phyloP scores from a whole-genome alignment of 495 filamentous ascomycete genomes.

The Aspergillus heteromorphus region DNA sequence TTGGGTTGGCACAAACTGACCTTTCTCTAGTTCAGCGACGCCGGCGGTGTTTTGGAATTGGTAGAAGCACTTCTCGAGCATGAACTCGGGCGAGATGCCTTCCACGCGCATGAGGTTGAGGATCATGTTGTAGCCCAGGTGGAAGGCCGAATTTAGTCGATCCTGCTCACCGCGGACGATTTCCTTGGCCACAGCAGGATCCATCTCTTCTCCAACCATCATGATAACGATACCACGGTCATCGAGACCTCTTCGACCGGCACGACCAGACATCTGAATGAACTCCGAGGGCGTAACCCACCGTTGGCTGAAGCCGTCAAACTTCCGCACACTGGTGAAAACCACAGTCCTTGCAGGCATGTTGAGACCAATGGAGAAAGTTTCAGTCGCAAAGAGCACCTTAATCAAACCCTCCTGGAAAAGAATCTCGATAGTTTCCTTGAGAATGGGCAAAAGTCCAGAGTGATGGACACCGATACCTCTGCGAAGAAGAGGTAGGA shows the following conservation, averaged over 20 bases:
- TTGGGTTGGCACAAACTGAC: conserved; percentile 22
- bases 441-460: conserved; percentile 88
- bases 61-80: conserved; percentile 94
- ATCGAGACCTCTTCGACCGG: conserved; percentile 92
- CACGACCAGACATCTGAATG: conserved; percentile 96
- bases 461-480: conserved; percentile 98
- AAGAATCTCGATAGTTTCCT: conserved; percentile 97
- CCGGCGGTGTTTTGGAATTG: conserved; percentile 94
- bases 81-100: conserved; percentile 92
- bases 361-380: conserved; percentile 96
- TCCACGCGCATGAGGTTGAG: conserved; percentile 93
- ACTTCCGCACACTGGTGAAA: conserved; percentile 94
- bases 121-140: conserved; percentile 99
- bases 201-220: conserved; percentile 97
- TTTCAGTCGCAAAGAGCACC: conserved; percentile 95
- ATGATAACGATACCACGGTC: conserved; percentile 98
- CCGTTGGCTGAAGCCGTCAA: conserved; percentile 73
- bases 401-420: conserved; percentile 99
- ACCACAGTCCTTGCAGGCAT: conserved; percentile 99
- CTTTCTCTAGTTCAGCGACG: conserved; percentile 71
- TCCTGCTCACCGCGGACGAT: conserved; percentile 97
- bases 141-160: conserved; percentile 93
- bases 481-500: conserved; percentile 80
- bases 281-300: conserved; percentile 95
- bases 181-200: conserved; percentile 84